Conservation (phyloP, 345 rosid genomes). For the Linum usitatissimum region DNA sequence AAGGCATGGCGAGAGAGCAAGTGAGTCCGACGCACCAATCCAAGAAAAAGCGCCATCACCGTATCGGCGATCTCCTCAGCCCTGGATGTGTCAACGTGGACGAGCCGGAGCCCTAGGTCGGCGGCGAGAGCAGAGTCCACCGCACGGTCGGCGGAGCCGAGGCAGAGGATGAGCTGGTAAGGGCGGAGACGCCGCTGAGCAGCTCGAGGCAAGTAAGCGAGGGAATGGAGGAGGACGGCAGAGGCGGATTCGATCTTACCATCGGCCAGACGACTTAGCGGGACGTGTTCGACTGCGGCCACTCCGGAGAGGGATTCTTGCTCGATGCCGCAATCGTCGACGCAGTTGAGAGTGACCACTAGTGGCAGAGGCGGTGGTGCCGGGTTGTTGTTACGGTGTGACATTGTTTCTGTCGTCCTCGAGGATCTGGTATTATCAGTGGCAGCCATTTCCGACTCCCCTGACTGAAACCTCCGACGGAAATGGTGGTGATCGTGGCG, state of each 20-base stretch:
- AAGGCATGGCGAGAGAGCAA: constrained; percentile 75
- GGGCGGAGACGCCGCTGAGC: constrained; percentile 97
- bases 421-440: background rate
- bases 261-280: constrained; percentile 81
- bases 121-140: constrained; percentile 86
- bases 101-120: constrained; percentile 82
- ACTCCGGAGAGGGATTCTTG: constrained; percentile 72
- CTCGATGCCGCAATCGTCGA: constrained; percentile 76
- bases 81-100: constrained; percentile 82
- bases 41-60: constrained; percentile 92
- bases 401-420: background rate
- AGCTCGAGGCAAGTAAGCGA: constrained; percentile 95
- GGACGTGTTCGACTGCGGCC: constrained; percentile 79
- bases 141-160: constrained; percentile 87
- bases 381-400: constrained; percentile 31
- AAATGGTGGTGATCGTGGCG: constrained; percentile 17
- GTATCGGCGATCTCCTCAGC: constrained; percentile 98
- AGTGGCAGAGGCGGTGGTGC: constrained; percentile 34
- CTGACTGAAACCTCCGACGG: background rate
- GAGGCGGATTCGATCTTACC: constrained; percentile 86
- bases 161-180: constrained; percentile 85
- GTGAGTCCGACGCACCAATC: constrained; percentile 88
- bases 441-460: background rate
- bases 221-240: constrained; percentile 85
- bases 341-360: constrained; percentile 82